phyloP scores from a whole-genome alignment of 805 yeast genomes.

The Alloascoidea hylecoeti region DNA sequence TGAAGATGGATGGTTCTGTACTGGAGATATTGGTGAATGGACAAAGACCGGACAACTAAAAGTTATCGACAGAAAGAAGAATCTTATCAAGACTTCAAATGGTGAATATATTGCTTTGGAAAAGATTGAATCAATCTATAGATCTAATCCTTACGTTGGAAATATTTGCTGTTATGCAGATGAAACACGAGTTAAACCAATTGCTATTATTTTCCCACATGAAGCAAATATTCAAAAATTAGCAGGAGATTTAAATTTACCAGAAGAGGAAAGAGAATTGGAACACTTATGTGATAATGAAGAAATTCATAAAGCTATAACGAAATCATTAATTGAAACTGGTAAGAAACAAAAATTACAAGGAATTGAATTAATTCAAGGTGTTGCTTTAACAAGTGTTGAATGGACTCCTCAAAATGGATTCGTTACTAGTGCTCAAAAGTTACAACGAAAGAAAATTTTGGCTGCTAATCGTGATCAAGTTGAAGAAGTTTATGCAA shows the following conservation, averaged over 20 bases:
- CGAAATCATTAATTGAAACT: slow-evolving; percentile 48
- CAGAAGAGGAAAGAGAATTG: slow-evolving; percentile 28
- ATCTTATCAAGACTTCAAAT: slow-evolving; percentile 86
- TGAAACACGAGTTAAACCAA: slow-evolving; percentile 73
- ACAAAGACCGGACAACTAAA: slow-evolving; percentile 62
- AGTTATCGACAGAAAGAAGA: slow-evolving; percentile 89
- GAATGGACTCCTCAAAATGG: slow-evolving; percentile 99
- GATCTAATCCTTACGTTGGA: slow-evolving; percentile 62
- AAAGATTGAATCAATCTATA: slow-evolving; percentile 81
- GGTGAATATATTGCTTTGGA: slow-evolving; percentile 98
- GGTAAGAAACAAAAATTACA: slow-evolving; percentile 70
- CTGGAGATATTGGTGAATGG: slow-evolving; percentile 98
- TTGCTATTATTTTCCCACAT: slow-evolving; percentile 81
- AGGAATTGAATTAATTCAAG: slow-evolving; percentile 78
- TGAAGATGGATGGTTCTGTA: slow-evolving; percentile 86
- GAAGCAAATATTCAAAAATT: slow-evolving; percentile 48
- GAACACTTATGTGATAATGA: slow-evolving; percentile 36
- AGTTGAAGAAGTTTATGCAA: slow-evolving; percentile 49
- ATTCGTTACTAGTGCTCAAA: slow-evolving; percentile 88
- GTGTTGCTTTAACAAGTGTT: slow-evolving; percentile 63
- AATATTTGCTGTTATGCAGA: slow-evolving; percentile 94
- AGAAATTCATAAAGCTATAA: slow-evolving; percentile 38
- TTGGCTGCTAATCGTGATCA: slow-evolving; percentile 49
- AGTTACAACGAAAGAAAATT: slow-evolving; percentile 87
- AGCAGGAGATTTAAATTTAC: slow-evolving; percentile 40